Base-by-base conservation (phyloP, 106 monocot species). In the Platanthera zijinensis region DNA sequence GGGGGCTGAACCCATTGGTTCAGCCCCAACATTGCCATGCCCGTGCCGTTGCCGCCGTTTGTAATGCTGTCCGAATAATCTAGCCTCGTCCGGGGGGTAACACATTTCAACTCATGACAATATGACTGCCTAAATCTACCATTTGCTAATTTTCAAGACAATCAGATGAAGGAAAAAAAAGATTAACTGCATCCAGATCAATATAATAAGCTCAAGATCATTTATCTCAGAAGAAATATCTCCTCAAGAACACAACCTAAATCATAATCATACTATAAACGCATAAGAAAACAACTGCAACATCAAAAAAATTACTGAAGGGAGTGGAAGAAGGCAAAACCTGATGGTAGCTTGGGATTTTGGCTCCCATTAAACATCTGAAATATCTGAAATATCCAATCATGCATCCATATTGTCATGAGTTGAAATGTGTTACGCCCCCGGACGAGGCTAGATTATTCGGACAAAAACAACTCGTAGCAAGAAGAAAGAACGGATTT, bases 361-460 rank as follows among this genome's bases (percentile, higher is more conserved):
- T 52, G 68, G n/a, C 75, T 74, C 5, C 73, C 83, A 21, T 61
- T 71, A 45, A 82, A 75, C 17, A 84, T 84, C 78, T 96, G 89
- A 49, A 96, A 91, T 68, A 93, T 81, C 45, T 96, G 93, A 67
- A 96, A 89, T 32, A 93, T 15, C 96, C 90, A 48, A 81, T 84
- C 87, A 96, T 87, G 90, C 96, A 96, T 21, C 96, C 93, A 90
- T n/a, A n/a, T n/a, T n/a, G n/a, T n/a, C n/a, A n/a, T n/a, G n/a
- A n/a, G n/a, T n/a, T n/a, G n/a, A n/a, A n/a, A n/a, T n/a, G n/a
- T n/a, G n/a, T n/a, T n/a, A n/a, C n/a, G n/a, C n/a, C n/a, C n/a
- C n/a, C n/a, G n/a, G n/a, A n/a, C n/a, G n/a, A n/a, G n/a, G n/a
- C n/a, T n/a, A n/a, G n/a, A n/a, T n/a, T n/a, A 81, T 57, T 48